These are phyloP conservation scores for Aspergillus pseudoterreus DNA, from an alignment of 2,329 filamentous ascomycete genomes.

Conservation along the genomic window DNA sequence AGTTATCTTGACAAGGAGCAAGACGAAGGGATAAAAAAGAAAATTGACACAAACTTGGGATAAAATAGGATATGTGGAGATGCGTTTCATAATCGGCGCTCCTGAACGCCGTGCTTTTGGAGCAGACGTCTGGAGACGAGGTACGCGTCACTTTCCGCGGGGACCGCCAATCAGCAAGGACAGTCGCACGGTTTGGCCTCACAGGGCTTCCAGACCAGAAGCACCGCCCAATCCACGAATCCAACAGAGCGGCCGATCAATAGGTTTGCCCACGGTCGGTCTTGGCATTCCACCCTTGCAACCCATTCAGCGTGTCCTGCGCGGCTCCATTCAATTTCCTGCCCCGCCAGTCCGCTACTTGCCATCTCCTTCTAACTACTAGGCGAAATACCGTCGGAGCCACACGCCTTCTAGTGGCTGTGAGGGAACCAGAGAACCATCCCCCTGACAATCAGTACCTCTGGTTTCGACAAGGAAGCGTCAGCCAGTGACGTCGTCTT, in stretches of 20 bases:
- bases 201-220: conserved; percentile 11
- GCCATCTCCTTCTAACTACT: background rate
- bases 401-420: background rate
- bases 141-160: conserved; percentile 2
- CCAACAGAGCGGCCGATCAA: conserved; percentile 17
- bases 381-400: background rate
- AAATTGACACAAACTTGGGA: too few relatives aligned
- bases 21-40: too few relatives aligned
- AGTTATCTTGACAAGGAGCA: too few relatives aligned
- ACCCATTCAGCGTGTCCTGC: conserved; percentile 1
- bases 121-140: conserved; percentile 1
- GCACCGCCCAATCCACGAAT: conserved; percentile 7
- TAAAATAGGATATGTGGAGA: background rate
- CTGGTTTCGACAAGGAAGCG: conserved; percentile 14
- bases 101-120: background rate
- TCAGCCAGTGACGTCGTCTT: conserved; percentile 24
- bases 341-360: conserved; percentile 1
- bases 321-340: conserved; percentile 5
- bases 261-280: conserved; percentile 9
- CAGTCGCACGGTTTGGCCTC: conserved; percentile 11
- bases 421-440: background rate
- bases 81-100: background rate
- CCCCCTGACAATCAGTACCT: conserved; percentile 23
- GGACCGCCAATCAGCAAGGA: background rate
- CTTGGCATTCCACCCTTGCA: conserved; percentile 20